A percentile compares a stretch with the other conserved stretches of the same genome.
phyloP scores from a whole-genome alignment of 2,329 filamentous ascomycete species.

The Aspergillus quadrilineatus region DNA sequence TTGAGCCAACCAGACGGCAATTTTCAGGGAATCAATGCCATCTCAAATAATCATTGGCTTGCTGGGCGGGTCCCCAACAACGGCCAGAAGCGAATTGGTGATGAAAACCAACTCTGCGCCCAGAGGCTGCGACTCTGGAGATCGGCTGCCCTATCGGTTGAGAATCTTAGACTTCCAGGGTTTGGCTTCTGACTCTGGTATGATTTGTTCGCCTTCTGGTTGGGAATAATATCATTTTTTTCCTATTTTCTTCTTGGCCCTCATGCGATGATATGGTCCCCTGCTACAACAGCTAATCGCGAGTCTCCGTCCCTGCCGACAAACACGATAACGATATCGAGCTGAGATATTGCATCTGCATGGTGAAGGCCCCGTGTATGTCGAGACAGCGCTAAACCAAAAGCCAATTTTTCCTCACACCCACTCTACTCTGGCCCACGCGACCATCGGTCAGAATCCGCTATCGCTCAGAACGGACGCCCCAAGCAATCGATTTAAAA shows the following conservation, averaged over 20 bases:
- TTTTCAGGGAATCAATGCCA: neutral
- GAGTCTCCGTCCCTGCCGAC: neutral
- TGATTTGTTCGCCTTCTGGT: neutral
- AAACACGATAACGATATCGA: neutral
- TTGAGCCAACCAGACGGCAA: slow-evolving; percentile 16
- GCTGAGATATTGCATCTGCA: slow-evolving; percentile 1
- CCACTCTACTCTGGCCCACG: neutral
- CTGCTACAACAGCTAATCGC: neutral
- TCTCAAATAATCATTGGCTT: neutral
- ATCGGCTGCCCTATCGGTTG: slow-evolving; percentile 5
- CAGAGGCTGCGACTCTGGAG: neutral
- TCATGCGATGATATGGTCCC: neutral
- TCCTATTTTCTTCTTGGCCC: neutral
- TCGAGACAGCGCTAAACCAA: slow-evolving; percentile 8
- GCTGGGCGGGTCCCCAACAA: neutral
- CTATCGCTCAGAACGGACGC: neutral
- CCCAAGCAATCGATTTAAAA: slow-evolving; percentile 9
- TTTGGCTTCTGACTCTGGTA: neutral
- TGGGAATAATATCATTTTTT: neutral
- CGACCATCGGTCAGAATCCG: neutral
- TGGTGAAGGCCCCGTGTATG: neutral
- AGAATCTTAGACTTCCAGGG: neutral
- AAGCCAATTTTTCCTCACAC: slow-evolving; percentile 11
- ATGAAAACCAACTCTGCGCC: neutral
- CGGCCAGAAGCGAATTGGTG: neutral